Conservation (phyloP, 495 filamentous ascomycete genomes). For the Trichocladium antarcticum region DNA sequence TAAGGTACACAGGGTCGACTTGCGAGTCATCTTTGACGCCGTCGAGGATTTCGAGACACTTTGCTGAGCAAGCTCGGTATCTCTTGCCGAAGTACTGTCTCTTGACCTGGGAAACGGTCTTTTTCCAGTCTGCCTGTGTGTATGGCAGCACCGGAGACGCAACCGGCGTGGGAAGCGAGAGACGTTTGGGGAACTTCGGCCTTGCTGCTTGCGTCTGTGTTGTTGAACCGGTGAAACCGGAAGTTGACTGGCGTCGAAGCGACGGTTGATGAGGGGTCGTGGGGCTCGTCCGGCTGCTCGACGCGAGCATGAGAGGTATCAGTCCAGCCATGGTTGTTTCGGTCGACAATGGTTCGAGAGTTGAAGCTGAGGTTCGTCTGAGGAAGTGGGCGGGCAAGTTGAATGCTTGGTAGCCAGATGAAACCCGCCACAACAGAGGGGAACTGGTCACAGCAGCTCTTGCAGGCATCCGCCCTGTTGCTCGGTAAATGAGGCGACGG, state of each 20-base stretch:
- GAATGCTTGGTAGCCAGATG: background rate
- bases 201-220: background rate
- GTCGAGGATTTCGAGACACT: slow-evolving; percentile 38
- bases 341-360: slow-evolving; percentile 4
- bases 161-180: slow-evolving; percentile 13
- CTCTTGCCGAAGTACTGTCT: slow-evolving; percentile 33
- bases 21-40: slow-evolving; percentile 30
- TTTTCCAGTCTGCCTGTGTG: slow-evolving; percentile 33
- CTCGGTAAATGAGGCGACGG: slow-evolving; percentile 8
- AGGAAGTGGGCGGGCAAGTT: background rate
- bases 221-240: background rate
- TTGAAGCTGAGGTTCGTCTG: background rate
- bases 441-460: background rate
- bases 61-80: slow-evolving; percentile 37
- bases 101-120: slow-evolving; percentile 36
- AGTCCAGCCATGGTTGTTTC: slow-evolving; percentile 13
- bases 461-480: slow-evolving; percentile 13
- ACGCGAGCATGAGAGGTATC: slow-evolving; percentile 25
- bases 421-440: background rate
- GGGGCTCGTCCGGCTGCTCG: slow-evolving; percentile 19
- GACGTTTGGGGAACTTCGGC: slow-evolving; percentile 11
- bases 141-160: slow-evolving; percentile 20
- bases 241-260: slow-evolving; percentile 2
- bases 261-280: slow-evolving; percentile 4
- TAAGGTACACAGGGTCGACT: slow-evolving; percentile 39